A percentile compares a stretch with the other conserved stretches of the same genome.
phyloP scores from a whole-genome alignment of 345 rosid genomes.

The Draba incana region DNA sequence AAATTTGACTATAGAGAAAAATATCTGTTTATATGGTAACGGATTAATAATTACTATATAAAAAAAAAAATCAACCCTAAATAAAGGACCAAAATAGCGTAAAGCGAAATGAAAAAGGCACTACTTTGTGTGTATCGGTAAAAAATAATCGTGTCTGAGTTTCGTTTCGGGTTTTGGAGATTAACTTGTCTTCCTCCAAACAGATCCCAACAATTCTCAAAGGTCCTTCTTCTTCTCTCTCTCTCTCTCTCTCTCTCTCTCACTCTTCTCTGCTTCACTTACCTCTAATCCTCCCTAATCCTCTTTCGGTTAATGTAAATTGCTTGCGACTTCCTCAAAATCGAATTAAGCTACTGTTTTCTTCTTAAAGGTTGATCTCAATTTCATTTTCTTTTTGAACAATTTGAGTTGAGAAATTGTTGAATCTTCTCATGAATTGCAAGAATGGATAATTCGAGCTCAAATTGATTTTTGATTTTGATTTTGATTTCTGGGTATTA shows the following conservation, averaged over 20 bases:
- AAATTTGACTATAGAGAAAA: too few relatives aligned
- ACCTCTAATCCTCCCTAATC: background rate
- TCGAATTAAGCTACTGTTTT: constrained; percentile 1
- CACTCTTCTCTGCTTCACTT: constrained; percentile 3
- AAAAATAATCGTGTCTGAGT: constrained; percentile 8
- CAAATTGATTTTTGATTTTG: background rate
- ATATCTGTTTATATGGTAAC: too few relatives aligned
- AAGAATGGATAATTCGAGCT: background rate
- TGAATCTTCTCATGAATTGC: constrained; percentile 20
- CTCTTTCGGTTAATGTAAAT: background rate
- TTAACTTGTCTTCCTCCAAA: constrained; percentile 4
- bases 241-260: background rate
- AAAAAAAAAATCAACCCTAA: too few relatives aligned
- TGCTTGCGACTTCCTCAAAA: constrained; percentile 9
- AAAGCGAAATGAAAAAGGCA: background rate
- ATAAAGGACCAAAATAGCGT: too few relatives aligned
- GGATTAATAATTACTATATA: too few relatives aligned
- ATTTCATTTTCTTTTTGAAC: background rate
- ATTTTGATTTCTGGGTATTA: background rate
- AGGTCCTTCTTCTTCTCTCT: constrained; percentile 28
- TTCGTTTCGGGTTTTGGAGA: constrained; percentile 4
- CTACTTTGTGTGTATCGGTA: too few relatives aligned
- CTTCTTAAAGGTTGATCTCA: background rate
- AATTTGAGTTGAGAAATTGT: background rate
- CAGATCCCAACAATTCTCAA: constrained; percentile 24